Conservation (phyloP, 2,329 filamentous ascomycete species). For the Xylariaceae sp. region DNA sequence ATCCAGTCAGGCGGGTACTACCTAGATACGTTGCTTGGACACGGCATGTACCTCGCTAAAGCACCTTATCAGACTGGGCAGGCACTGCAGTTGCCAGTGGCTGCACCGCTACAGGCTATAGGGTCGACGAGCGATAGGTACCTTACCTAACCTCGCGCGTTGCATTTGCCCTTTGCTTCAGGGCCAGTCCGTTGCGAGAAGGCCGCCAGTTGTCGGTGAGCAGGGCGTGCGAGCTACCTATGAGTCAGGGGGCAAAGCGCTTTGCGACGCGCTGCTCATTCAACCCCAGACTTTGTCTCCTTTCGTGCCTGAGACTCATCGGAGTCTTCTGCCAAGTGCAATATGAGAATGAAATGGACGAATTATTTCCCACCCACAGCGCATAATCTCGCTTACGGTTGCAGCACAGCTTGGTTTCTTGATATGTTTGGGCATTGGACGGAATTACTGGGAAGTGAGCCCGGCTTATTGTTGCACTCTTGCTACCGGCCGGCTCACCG, state of each 20-base stretch:
- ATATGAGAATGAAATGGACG: too few relatives aligned
- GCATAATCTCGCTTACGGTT: neutral
- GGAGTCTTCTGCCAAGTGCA: neutral
- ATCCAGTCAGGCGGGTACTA: too few relatives aligned
- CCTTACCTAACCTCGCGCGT: too few relatives aligned
- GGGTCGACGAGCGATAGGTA: too few relatives aligned
- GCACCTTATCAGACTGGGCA: too few relatives aligned
- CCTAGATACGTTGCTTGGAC: too few relatives aligned
- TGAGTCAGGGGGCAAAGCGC: neutral
- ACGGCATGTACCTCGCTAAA: too few relatives aligned
- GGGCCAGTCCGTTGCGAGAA: neutral
- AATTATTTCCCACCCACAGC: neutral
- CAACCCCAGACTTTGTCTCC: too few relatives aligned
- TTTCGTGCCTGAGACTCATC: neutral
- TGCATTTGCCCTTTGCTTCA: neutral
- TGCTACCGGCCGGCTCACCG: neutral
- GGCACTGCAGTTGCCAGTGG: too few relatives aligned
- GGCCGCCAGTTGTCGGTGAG: neutral
- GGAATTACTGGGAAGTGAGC: neutral
- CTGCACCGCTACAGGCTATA: too few relatives aligned
- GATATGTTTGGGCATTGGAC: neutral
- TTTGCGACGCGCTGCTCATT: too few relatives aligned
- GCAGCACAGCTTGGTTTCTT: too few relatives aligned
- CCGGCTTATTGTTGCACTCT: neutral
- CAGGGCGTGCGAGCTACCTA: neutral